Evolutionary conservation across 2,329 filamentous ascomycete species (phyloP), one percentile per base, ranked within the genome.

Genomic region (Pseudogymnoascus pannorum): DNA sequence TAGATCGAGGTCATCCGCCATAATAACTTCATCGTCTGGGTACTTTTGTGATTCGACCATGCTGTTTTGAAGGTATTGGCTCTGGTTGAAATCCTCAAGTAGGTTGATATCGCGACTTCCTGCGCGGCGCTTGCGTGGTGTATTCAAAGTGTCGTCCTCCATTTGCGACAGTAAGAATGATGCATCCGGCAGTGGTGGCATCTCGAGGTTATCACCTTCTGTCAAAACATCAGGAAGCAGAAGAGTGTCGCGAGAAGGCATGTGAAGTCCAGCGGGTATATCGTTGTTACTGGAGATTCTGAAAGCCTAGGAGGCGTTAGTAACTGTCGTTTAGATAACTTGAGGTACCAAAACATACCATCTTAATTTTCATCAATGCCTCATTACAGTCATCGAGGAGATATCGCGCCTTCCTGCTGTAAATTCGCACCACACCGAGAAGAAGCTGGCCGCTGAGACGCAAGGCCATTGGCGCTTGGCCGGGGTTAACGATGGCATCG

Each of bases 321-420:
- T 64, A 66, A 59, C 16, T 57, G 20, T 51, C 4, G 20, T 4
- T 29, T 8, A 7, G 48, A 22, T 18, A 51, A 22, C 31, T 4
- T 20, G 11, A 16, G 22, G 54, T 9, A 63, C 79, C 33, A 75
- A 95, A 91, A 64, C 81, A 40, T 77, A 97, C 93, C 92, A 97
- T 95, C 74, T 97, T 97, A 70, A 99, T 97, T 78, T 97, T 97
- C 81, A 96, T 87, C 67, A 99, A 80, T 38, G 93, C 93, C 76
- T 99, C 94, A 71, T 96, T 97, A 77, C 94, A 99, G 73, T 99
- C 94, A 71, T 99, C 94, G 57, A 97, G 80, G 58, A 99, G 79
- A 75, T 99, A 99, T 70, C 92, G 89, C 71, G 94, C 93, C 78
- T 99, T 99, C 72, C 94, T 85, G 75, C 92, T 95, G 76, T 99